These are phyloP conservation scores for Eutypella sp. DNA, from an alignment of 2,329 filamentous ascomycete species.

Conservation along the genomic window DNA sequence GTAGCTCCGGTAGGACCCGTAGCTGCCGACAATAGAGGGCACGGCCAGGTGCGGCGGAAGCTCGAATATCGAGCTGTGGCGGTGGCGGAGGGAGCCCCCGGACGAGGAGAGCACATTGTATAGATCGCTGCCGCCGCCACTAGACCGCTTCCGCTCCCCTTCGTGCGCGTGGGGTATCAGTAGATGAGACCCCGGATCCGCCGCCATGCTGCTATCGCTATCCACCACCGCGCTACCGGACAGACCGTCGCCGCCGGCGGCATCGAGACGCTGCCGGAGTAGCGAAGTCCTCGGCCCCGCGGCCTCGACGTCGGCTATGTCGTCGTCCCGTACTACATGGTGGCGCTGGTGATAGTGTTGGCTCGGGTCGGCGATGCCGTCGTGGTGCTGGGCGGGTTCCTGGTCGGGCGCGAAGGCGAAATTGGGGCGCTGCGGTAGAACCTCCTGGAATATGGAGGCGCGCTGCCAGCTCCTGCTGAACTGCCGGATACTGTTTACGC, in stretches of 20 bases:
- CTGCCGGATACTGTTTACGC: constrained; percentile 89
- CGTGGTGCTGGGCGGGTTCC: constrained; percentile 30
- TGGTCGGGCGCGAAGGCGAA: constrained; percentile 63
- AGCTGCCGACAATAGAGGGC: constrained; percentile 67
- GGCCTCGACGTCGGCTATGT: constrained; percentile 36
- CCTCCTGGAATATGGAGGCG: constrained; percentile 81
- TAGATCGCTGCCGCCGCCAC: constrained; percentile 39
- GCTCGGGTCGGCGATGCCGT: constrained; percentile 25
- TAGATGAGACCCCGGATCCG: constrained; percentile 12
- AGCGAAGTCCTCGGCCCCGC: constrained; percentile 37
- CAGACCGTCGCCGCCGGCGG: constrained; percentile 21
- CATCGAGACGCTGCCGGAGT: constrained; percentile 48
- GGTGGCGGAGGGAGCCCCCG: constrained; percentile 26
- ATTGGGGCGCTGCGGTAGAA: constrained; percentile 72
- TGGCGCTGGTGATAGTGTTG: too few relatives aligned
- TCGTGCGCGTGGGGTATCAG: constrained; percentile 14
- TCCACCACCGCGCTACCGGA: constrained; percentile 21
- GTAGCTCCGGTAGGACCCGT: constrained; percentile 53
- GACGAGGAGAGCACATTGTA: constrained; percentile 22
- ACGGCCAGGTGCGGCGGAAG: constrained; percentile 59
- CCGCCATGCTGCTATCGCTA: constrained; percentile 22
- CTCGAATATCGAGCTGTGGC: constrained; percentile 49
- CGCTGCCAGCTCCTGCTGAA: constrained; percentile 91
- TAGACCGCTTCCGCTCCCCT: constrained; percentile 40
- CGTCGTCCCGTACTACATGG: too few relatives aligned